phyloP scores from a whole-genome alignment of 1,284 basidiomycete genomes.

The Irpex lacteus region DNA sequence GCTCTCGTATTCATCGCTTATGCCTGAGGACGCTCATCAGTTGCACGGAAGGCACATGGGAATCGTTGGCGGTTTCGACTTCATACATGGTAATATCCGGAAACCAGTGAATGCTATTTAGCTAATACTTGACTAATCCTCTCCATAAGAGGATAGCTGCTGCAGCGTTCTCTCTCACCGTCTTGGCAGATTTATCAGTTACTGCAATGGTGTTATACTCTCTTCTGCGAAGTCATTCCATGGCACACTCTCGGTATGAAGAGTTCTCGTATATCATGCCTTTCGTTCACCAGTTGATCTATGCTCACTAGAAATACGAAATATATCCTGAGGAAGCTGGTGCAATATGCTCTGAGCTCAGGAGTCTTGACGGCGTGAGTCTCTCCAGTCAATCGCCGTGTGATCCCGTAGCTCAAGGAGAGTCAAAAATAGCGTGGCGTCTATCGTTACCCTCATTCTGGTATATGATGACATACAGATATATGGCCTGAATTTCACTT shows the following conservation, averaged over 20 bases:
- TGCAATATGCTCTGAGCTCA: background rate
- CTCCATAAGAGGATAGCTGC: background rate
- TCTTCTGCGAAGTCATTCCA: background rate
- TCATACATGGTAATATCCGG: background rate
- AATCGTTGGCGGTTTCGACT: background rate
- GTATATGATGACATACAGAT: background rate
- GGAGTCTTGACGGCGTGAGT: background rate
- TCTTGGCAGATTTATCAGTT: background rate
- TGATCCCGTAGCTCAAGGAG: background rate
- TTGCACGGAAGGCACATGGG: background rate
- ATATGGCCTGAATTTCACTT: no score
- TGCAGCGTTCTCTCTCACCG: background rate
- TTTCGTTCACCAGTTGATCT: background rate
- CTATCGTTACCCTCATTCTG: background rate
- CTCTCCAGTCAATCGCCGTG: background rate
- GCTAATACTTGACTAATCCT: background rate
- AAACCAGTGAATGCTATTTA: background rate
- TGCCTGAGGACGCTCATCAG: background rate
- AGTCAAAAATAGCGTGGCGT: background rate
- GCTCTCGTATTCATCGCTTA: background rate
- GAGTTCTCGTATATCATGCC: background rate
- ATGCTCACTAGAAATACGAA: background rate
- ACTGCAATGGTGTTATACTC: background rate
- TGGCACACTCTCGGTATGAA: background rate
- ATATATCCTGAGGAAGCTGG: background rate